Evolutionary conservation across 2,329 filamentous ascomycete species (phyloP).

Genomic region (Arthrobotrys sinensis): DNA sequence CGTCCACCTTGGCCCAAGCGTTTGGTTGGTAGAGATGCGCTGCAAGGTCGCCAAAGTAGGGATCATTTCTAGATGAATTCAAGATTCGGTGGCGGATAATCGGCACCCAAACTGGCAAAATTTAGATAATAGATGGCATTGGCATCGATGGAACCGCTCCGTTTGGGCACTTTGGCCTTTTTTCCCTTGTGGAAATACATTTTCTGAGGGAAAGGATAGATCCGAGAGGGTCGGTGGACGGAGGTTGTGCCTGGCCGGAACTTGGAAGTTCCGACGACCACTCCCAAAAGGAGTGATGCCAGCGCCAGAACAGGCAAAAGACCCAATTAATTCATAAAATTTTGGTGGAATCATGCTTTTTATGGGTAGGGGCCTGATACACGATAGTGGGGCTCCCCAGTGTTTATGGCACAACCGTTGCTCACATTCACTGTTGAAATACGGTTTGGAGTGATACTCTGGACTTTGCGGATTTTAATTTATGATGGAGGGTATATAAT

Average conservation of each 20-base stretch:
- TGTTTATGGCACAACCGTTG: neutral
- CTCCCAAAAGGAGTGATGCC: neutral
- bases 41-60: constrained; percentile 8
- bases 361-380: constrained; percentile 22
- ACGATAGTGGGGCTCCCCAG: constrained; percentile 13
- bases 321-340: neutral
- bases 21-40: constrained; percentile 4
- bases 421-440: constrained; percentile 4
- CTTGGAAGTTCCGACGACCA: constrained; percentile 38
- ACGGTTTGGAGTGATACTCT: neutral
- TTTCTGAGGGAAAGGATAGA: constrained; percentile 24
- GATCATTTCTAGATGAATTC: neutral
- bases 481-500: constrained; percentile 7
- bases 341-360: neutral
- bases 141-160: constrained; percentile 10
- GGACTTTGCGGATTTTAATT: constrained; percentile 30
- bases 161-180: constrained; percentile 2
- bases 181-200: too few species aligned
- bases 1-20: constrained; percentile 23
- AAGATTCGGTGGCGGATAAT: constrained; percentile 18
- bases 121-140: neutral
- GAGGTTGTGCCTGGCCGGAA: constrained; percentile 58
- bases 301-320: constrained; percentile 31
- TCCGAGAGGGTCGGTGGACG: constrained; percentile 55
- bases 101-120: constrained; percentile 21